Conservation (phyloP, 495 filamentous ascomycete genomes). For the Aspergillus sparsus region DNA sequence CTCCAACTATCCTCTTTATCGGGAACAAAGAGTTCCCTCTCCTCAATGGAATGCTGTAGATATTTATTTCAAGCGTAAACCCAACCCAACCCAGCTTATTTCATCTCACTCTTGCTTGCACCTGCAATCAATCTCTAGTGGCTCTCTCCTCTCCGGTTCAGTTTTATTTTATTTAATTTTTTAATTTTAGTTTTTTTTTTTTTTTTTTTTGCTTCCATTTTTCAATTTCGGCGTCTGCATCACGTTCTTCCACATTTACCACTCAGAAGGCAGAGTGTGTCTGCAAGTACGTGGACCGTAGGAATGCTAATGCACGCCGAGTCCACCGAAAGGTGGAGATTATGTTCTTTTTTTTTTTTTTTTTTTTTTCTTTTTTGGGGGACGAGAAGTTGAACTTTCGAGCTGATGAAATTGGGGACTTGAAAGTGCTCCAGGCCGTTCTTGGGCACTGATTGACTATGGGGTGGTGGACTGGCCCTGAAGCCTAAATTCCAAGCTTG, state of each 20-base stretch:
- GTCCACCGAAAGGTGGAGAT: constrained; percentile 19
- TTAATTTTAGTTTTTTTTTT: too few species aligned
- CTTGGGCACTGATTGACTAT: constrained; percentile 5
- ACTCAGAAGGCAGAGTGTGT: background rate
- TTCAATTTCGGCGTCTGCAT: background rate
- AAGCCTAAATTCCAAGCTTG: constrained; percentile 12
- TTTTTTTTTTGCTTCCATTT: constrained; percentile 1
- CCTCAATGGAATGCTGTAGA: background rate
- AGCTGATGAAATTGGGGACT: background rate
- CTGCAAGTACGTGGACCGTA: constrained; percentile 7
- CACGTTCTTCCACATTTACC: background rate
- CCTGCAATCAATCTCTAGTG: too few species aligned
- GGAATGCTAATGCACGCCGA: constrained; percentile 29
- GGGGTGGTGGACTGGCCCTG: background rate
- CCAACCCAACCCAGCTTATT: too few species aligned
- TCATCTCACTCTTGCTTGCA: too few species aligned
- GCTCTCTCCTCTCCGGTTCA: too few species aligned
- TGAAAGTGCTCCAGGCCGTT: background rate
- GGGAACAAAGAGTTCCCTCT: too few species aligned
- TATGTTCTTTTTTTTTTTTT: constrained; percentile 1
- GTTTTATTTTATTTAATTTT: too few species aligned
- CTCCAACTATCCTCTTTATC: too few species aligned
- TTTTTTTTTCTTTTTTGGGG: constrained; percentile 10
- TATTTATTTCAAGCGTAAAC: background rate
- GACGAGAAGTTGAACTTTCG: constrained; percentile 24